Base-by-base conservation (phyloP, 768 basidiomycete species). In the Psilocybe subaeruginosa region DNA sequence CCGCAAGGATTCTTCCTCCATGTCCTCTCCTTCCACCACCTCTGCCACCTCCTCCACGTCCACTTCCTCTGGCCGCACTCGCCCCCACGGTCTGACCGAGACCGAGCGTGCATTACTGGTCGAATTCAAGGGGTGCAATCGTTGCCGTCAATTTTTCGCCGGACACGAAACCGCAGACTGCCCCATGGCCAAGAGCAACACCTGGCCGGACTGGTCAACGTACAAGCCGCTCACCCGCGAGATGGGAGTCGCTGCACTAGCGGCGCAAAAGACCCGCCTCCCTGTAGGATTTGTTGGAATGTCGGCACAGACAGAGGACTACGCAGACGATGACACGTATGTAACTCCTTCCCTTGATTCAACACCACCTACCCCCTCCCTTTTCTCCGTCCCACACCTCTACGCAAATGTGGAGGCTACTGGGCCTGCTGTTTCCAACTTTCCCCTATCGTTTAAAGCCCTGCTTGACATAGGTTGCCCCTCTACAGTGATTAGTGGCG, bases 401-500 rank as follows among this genome's bases (percentile, higher is more conserved):
- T 19, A 45, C 55, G 16, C 23, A 9, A 3, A 6, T 2, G 37
- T 59, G 49, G 50, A 52, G 19, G 30, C 49, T 11, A 31, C 33
- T 29, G 50, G 50, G 8, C 58, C 41, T n/a, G 14, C 41, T 12
- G 1, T 43, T 43, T 43, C 8, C 3, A 8, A 8, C 14, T 16
- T 43, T n/a, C 41, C 41, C 41, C 7, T 43, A 29, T 8, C 16
- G 30, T 7, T 66, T 23, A 33, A 52, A 47, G 37, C 65, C 3
- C 19, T 70, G 53, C 66, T 64, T 61, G 67, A 70, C 56, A 56
- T 58, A 35, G 62, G 66, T 50, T 69, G 60, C 46, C 68, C 68
- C 45, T 66, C 64, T 23, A 62, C 56, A 69, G 68, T 69, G 60
- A 69, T 69, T 67, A 63, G 59, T 17, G 61, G 35, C 35, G 30